Base-by-base conservation (phyloP, 2,329 filamentous ascomycete genomes). In the Colletotrichum incanum region DNA sequence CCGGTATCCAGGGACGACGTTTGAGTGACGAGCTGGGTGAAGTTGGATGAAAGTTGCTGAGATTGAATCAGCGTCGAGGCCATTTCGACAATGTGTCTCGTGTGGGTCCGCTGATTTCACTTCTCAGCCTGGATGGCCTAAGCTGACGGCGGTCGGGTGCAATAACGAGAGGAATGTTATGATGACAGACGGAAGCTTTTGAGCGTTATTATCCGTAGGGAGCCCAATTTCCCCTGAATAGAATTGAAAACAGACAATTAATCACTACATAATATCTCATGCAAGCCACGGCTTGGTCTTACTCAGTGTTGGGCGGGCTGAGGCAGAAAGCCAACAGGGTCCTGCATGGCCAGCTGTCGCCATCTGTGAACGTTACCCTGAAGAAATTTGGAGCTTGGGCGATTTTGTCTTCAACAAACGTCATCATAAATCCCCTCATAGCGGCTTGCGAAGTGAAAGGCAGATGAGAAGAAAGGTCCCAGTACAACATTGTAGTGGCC, bases 81-180 rank as follows among this genome's bases (percentile, higher is more conserved):
- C 69, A 69, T 72, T 69, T 69, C n/a, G 28, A 60, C 52, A 59
- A 43, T 31, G 50, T 59, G 67, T 41, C 39, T 18, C 28, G 5
- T 26, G 69, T 72, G 69, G 69, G 69, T 64, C 69, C 34, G 11
- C 45, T 58, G 41, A 62, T 50, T 67, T 62, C 49, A 20, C 54
- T 26, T 41, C 28, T 26, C 49, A 28, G 16, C 4, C 26, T 54
- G 12, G 2, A 9, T 55, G 54, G n/a, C 34, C 8, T 18, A 11
- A 31, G 20, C 28, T 37, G 26, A 5, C 4, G n/a, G 12, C 47
- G 34, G 20, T 41, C 12, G 18, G 18, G 34, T 39, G 54, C 34
- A 26, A 26, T 11, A 18, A 9, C 34, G 20, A 1, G n/a, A 11
- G 34, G 7, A 26, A 16, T 4, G 12, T 5, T 26, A 2, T 26